Evolutionary conservation across 2,329 filamentous ascomycete species (phyloP), one percentile per base, ranked within the genome.

Genomic region (Colletotrichum sp.): DNA sequence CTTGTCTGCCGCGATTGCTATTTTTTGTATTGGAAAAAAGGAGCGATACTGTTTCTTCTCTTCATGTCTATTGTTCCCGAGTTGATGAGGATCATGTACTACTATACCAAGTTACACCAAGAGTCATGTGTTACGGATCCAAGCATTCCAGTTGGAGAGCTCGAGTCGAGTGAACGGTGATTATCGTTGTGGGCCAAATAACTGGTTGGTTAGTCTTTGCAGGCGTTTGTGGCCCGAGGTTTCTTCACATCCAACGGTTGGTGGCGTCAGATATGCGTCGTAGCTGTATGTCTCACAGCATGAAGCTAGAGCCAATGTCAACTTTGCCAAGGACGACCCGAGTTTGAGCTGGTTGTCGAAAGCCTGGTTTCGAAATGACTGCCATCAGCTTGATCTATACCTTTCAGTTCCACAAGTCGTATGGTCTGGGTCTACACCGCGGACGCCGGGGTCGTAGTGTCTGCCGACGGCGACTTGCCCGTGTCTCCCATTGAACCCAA

Each of bases 51-150:
- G 6, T 26, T 28, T 18, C 18, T 68, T 63, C 9, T 58, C 55
- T 69, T 69, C 67, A 61, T 63, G 67, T 70, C 57, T 34, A 63
- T 52, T 70, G 18, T 70, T 70, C 38, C 34, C 18, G 21, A 32
- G 57, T 36, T 30, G 34, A 72, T 38, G 69, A 67, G 69, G 63
- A 38, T 66, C 43, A 67, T 72, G 69, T 72, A 72, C 52, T 55
- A 72, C 69, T 72, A 72, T 72, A 72, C 69, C 69, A 72, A 63
- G 34, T 34, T 63, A 52, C 67, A 60, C 55, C 18, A 68, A 43
- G 52, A 60, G 34, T 21, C 52, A 60, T 58, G 30, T 60, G 55
- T 60, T 60, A 38, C 32, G 32, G 66, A 58, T 60, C 13, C 28
- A 58, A 10, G 18, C 28, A n/a, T 34, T 15, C 3, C 1, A 28